Evolutionary conservation across 306 rosid species (phyloP).

Genomic region (Prunus mira): DNA sequence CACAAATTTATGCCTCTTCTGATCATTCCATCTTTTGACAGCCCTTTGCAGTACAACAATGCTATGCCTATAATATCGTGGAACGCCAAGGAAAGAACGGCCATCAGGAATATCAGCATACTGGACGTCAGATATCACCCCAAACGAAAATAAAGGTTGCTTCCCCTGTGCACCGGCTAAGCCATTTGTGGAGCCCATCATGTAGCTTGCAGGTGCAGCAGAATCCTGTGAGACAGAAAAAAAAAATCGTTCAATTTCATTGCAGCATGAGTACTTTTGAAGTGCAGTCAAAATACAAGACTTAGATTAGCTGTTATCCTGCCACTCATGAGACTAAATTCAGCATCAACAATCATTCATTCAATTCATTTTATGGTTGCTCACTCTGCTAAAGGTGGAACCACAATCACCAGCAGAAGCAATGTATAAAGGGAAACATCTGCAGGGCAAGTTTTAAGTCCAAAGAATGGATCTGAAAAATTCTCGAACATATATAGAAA

Average conservation of each 20-base stretch:
- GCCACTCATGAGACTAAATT: neutral
- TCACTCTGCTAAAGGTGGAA: neutral
- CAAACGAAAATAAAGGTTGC: conserved; percentile 72
- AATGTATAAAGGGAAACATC: neutral
- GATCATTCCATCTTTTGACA: conserved; percentile 65
- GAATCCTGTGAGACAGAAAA: conserved; percentile 34
- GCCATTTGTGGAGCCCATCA: conserved; percentile 54
- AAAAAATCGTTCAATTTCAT: conserved; percentile 13
- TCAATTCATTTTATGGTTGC: neutral
- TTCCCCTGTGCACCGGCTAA: conserved; percentile 28
- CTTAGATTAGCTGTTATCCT: neutral
- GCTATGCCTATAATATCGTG: conserved; percentile 85
- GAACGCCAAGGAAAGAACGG: conserved; percentile 74
- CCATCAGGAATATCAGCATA: conserved; percentile 90
- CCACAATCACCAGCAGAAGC: neutral
- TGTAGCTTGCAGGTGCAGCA: conserved; percentile 27
- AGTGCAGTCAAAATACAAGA: neutral
- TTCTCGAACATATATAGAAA: neutral
- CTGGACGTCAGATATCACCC: conserved; percentile 88
- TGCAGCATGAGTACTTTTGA: conserved; percentile 1
- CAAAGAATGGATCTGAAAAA: neutral
- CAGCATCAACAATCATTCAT: neutral
- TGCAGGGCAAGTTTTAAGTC: neutral
- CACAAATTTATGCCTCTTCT: conserved; percentile 53
- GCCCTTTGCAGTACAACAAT: conserved; percentile 70